A percentile compares a stretch with the other conserved stretches of the same genome.
These are phyloP conservation scores for Metschnikowia cubensis DNA, from an alignment of 805 yeast species.

Conservation along the genomic window DNA sequence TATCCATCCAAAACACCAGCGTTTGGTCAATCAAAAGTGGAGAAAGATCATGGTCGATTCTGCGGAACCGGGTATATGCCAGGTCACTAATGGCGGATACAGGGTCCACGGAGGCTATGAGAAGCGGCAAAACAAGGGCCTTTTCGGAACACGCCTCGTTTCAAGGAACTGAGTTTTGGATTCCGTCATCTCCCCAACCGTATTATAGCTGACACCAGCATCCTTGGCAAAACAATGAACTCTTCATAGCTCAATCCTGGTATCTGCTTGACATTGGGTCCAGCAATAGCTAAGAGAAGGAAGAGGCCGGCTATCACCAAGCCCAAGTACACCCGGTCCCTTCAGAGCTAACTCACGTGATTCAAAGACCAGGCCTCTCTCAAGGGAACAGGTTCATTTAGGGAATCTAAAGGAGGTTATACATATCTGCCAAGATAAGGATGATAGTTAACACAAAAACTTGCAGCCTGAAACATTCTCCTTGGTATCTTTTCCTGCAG, in stretches of 20 bases:
- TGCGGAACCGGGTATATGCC: constrained; percentile 50
- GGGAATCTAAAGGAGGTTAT: too few relatives aligned
- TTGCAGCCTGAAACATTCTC: too few relatives aligned
- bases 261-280: constrained; percentile 30
- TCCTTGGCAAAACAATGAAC: constrained; percentile 58
- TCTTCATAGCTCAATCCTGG: constrained; percentile 65
- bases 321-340: constrained; percentile 39
- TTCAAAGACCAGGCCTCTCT: too few relatives aligned
- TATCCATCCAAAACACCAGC: constrained; percentile 51
- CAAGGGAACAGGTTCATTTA: too few relatives aligned
- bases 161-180: constrained; percentile 29
- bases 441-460: too few relatives aligned
- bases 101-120: constrained; percentile 63
- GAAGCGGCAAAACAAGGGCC: constrained; percentile 43
- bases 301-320: constrained; percentile 53
- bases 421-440: too few relatives aligned
- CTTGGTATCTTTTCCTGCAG: too few relatives aligned
- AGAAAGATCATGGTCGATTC: constrained; percentile 51
- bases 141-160: constrained; percentile 39
- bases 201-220: constrained; percentile 60
- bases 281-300: constrained; percentile 44
- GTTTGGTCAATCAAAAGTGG: constrained; percentile 43
- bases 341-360: constrained; percentile 27
- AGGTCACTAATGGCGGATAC: constrained; percentile 51
- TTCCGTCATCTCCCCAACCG: constrained; percentile 38